Evolutionary conservation across 1,139 yeast genomes (phyloP), one percentile per base, ranked within the genome.

Genomic region (Zygotorulaspora mrakii): DNA sequence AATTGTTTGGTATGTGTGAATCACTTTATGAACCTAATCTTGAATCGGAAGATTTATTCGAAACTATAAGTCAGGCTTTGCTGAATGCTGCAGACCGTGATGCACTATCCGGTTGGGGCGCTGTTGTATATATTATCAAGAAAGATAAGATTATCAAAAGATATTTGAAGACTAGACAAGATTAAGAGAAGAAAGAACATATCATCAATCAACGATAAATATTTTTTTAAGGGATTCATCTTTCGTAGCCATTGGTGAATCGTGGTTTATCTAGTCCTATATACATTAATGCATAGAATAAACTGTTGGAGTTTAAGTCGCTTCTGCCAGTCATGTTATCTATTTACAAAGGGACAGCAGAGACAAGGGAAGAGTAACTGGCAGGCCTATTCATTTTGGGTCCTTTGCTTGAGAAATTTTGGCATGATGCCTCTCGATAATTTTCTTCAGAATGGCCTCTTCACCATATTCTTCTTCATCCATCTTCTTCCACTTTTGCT

Each of bases 61-160:
- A 94, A 65, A 89, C 97, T 33, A 84, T 89, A 54, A 82, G 95
- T 55, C 99, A 94, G 68, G 89, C 96, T 0, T 70, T 94, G 49
- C 72, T 91, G 68, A 88, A 85, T 64, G 97, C 96, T 16, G 94
- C 85, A 31, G 99, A 94, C 65, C 83, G 99, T 72, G 98, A 94
- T 68, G 95, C 97, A 5, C 73, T 94, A 49, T 82, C 95, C 37
- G 98, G 98, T 48, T 91, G 97, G 96, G 99, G 99, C 57, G 96
- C 95, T 11, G 85, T 86, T 23, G 98, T 94, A 27, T 89, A 91
- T 65, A 70, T 94, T 46, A 78, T 94, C 43, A 87, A 96, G 40
- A 89, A 89, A 69, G 97, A 91, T 63, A 84, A 86, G 65, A 94
- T 91, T 42, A 76, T 79, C 40, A 88, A 82, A 69, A 79, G 94